These are phyloP conservation scores for Nissolia schottii DNA, from an alignment of 306 rosid genomes.

Conservation along the genomic window DNA sequence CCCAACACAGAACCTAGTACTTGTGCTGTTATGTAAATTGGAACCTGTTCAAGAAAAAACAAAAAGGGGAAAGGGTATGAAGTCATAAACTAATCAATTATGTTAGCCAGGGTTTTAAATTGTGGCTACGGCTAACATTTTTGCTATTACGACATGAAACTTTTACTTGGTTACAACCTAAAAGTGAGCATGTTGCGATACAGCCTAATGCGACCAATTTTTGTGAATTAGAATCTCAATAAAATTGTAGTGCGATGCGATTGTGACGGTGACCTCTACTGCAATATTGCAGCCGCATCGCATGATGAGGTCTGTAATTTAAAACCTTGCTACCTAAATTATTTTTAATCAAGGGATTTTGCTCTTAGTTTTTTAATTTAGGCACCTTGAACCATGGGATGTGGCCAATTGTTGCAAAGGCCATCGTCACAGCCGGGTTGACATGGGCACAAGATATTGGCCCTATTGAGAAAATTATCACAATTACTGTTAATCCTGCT, in stretches of 20 bases:
- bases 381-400: slow-evolving; percentile 76
- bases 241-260: too few relatives aligned
- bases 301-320: too few relatives aligned
- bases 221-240: too few relatives aligned
- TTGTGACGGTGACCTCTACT: too few relatives aligned
- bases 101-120: too few relatives aligned
- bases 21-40: slow-evolving; percentile 60
- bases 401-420: slow-evolving; percentile 75
- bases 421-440: slow-evolving; percentile 81
- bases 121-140: too few relatives aligned
- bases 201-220: too few relatives aligned
- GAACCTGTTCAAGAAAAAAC: slow-evolving; percentile 50
- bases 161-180: too few relatives aligned
- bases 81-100: slow-evolving; percentile 13
- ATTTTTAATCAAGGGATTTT: not conserved
- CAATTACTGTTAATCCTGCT: slow-evolving; percentile 78
- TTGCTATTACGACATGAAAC: too few relatives aligned
- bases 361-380: not conserved
- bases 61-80: not conserved
- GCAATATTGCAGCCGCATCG: too few relatives aligned
- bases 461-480: slow-evolving; percentile 62
- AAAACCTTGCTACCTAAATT: not conserved
- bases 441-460: slow-evolving; percentile 84
- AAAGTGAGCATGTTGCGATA: too few relatives aligned
- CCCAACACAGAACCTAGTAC: slow-evolving; percentile 60